Evolutionary conservation across 192 early-diverging fungal genomes (phyloP).

Genomic region (Podila minutissima): DNA sequence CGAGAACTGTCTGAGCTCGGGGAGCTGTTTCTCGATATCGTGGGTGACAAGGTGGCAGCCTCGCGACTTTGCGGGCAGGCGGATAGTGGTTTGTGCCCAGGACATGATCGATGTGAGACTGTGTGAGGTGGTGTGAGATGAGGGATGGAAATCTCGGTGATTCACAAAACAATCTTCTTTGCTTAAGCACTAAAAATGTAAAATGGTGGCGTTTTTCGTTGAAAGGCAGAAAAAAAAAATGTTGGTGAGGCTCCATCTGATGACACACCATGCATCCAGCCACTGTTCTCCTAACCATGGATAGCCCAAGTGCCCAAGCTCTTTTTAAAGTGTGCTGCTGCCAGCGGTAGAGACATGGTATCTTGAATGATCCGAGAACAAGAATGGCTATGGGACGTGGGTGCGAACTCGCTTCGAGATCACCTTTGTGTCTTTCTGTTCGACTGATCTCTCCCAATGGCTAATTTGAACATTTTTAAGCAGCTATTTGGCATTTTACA

Average conservation of each 20-base stretch:
- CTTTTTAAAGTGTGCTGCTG: background rate
- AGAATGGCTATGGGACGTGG: background rate
- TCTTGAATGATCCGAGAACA: background rate
- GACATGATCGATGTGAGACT: constrained; percentile 51
- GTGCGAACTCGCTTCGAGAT: constrained; percentile 1
- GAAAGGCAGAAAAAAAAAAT: background rate
- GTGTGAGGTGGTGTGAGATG: background rate
- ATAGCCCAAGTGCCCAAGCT: background rate
- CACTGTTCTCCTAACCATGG: constrained; percentile 2
- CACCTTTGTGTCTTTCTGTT: background rate
- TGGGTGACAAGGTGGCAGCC: constrained; percentile 83
- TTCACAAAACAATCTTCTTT: no score
- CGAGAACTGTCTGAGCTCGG: constrained; percentile 72
- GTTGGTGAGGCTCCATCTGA: background rate
- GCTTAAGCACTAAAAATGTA: background rate
- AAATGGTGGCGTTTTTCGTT: background rate
- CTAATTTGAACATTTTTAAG: constrained; percentile 1
- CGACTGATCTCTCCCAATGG: constrained; percentile 1
- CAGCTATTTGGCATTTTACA: background rate
- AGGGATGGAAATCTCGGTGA: no score
- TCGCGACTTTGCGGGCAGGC: constrained; percentile 63
- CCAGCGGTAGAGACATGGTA: background rate
- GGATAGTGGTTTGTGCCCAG: constrained; percentile 76
- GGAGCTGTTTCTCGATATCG: constrained; percentile 70
- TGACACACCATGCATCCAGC: background rate